Percentiles rank a stretch among this genome's conserved stretches.
Conservation (phyloP, 192 early-diverging fungal species). For the Coemansia sp. region DNA sequence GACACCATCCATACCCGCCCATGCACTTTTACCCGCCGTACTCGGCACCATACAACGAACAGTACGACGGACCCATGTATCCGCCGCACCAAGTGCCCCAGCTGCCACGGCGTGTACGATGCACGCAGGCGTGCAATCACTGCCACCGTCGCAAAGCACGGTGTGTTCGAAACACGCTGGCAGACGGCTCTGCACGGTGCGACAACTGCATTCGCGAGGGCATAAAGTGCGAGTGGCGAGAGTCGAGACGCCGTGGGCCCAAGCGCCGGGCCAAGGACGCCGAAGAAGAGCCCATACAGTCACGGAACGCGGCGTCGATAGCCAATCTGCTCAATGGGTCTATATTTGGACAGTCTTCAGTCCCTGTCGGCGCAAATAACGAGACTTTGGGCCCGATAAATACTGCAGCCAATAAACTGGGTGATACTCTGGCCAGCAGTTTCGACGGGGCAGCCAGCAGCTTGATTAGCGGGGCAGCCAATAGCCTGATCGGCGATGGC, state of each 20-base stretch:
- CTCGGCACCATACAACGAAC: background rate
- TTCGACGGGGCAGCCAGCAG: too few species aligned
- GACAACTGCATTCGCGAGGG: conserved; percentile 42
- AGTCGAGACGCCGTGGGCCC: conserved; percentile 34
- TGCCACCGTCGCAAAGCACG: conserved; percentile 44
- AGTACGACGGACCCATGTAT: background rate
- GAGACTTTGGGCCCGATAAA: background rate
- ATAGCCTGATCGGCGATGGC: background rate
- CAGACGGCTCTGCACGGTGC: conserved; percentile 30
- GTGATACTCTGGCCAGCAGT: too few species aligned
- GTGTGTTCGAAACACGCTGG: conserved; percentile 37
- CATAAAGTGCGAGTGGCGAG: conserved; percentile 30
- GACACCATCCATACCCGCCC: conserved; percentile 17
- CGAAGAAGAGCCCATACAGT: background rate
- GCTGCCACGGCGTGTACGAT: conserved; percentile 24
- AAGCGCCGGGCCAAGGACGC: conserved; percentile 11
- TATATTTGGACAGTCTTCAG: background rate
- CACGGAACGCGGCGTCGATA: conserved; percentile 15
- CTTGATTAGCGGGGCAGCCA: background rate
- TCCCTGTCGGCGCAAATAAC: background rate
- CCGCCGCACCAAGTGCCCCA: conserved; percentile 10
- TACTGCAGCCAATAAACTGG: too few species aligned
- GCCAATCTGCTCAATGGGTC: conserved; percentile 30
- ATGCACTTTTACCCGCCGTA: background rate
- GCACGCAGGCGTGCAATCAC: conserved; percentile 42